These are phyloP conservation scores for Talaromyces wortmannii DNA, from an alignment of 495 filamentous ascomycete genomes.

Conservation along the genomic window DNA sequence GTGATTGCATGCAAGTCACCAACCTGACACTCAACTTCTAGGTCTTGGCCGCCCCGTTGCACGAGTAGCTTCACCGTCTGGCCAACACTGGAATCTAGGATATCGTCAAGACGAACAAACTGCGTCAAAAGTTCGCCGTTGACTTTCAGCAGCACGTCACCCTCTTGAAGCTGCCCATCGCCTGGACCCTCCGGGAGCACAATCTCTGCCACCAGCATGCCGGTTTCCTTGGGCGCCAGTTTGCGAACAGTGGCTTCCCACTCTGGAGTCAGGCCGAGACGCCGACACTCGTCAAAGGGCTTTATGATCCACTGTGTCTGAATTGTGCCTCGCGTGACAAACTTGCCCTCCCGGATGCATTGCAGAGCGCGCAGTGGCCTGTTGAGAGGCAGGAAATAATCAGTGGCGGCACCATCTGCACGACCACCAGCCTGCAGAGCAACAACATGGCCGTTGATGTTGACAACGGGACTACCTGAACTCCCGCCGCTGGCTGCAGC, in stretches of 20 bases:
- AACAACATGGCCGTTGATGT: constrained; percentile 87
- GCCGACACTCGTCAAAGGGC: constrained; percentile 94
- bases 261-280: constrained; percentile 75
- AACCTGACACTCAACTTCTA: constrained; percentile 79
- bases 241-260: constrained; percentile 81
- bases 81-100: constrained; percentile 83
- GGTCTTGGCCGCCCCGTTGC: constrained; percentile 79
- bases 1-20: constrained; percentile 93
- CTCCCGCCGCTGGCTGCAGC: constrained; percentile 94
- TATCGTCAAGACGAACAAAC: constrained; percentile 89
- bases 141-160: constrained; percentile 91
- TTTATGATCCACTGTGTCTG: constrained; percentile 96
- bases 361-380: constrained; percentile 78
- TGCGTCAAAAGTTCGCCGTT: constrained; percentile 92
- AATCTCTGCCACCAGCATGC: constrained; percentile 94
- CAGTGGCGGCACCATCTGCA: constrained; percentile 89
- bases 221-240: constrained; percentile 84
- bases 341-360: constrained; percentile 69
- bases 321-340: constrained; percentile 85
- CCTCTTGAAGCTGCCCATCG: constrained; percentile 78
- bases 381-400: constrained; percentile 95
- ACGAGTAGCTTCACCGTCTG: constrained; percentile 66
- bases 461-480: constrained; percentile 95
- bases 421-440: constrained; percentile 92
- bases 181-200: constrained; percentile 87